A percentile compares a stretch with the other conserved stretches of the same genome.
Conservation (phyloP, 495 filamentous ascomycete species). For the Aspergillus sparsus region DNA sequence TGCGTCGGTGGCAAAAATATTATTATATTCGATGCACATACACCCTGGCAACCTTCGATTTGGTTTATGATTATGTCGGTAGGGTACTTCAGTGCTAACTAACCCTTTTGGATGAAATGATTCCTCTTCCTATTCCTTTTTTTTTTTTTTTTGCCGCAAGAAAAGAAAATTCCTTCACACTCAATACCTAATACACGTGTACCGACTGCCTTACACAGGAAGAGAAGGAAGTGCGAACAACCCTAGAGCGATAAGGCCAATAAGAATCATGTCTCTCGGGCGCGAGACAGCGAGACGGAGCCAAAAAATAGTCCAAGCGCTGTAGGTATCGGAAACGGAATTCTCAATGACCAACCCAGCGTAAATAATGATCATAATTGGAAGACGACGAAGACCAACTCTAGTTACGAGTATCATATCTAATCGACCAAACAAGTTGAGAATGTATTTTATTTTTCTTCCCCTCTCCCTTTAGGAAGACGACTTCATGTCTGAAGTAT, state of each 20-base stretch:
- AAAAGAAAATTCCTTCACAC: not conserved
- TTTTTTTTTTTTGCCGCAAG: too few species aligned
- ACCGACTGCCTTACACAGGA: constrained; percentile 5
- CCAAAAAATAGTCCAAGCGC: not conserved
- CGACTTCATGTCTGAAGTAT: too few species aligned
- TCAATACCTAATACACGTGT: constrained; percentile 11
- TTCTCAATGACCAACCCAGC: not conserved
- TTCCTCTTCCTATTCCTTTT: not conserved
- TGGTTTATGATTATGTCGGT: constrained; percentile 1
- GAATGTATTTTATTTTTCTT: too few species aligned
- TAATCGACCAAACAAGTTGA: too few species aligned
- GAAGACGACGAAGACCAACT: too few species aligned
- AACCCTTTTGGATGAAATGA: not conserved
- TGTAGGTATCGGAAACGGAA: not conserved
- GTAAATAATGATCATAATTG: not conserved
- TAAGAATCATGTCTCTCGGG: not conserved
- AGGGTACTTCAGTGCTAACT: not conserved
- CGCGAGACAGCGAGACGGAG: not conserved
- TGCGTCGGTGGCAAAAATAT: not conserved
- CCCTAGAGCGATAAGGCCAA: not conserved
- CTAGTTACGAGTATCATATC: too few species aligned
- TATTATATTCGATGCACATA: not conserved
- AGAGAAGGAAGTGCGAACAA: not conserved
- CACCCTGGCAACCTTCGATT: not conserved
- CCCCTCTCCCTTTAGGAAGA: too few species aligned